These are phyloP conservation scores for Clitocybe nebularis DNA, from an alignment of 1,284 basidiomycete species.

Conservation along the genomic window DNA sequence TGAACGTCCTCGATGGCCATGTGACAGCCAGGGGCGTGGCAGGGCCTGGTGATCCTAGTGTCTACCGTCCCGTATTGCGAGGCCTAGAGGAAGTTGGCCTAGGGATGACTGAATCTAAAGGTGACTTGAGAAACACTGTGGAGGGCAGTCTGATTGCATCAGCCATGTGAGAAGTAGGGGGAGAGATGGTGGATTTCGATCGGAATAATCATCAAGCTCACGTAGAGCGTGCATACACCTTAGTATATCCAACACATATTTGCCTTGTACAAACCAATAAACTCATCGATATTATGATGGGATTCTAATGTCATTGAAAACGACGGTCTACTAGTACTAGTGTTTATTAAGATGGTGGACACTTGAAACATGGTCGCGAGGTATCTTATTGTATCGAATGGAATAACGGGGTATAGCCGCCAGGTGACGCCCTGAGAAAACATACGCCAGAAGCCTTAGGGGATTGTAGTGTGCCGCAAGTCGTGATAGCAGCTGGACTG, in stretches of 20 bases:
- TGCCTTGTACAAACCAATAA: not conserved
- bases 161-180: not conserved
- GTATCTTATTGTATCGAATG: conserved; percentile 35
- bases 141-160: conserved; percentile 8
- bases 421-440: conserved; percentile 39
- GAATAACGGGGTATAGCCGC: conserved; percentile 40
- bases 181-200: not conserved
- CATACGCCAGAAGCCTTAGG: conserved; percentile 36
- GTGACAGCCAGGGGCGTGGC: conserved; percentile 60
- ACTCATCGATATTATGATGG: not conserved
- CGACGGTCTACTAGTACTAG: not conserved
- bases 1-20: conserved; percentile 68
- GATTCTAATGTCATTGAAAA: conserved; percentile 3
- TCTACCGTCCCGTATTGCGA: conserved; percentile 62
- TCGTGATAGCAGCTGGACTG: conserved; percentile 41
- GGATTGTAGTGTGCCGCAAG: conserved; percentile 48
- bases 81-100: conserved; percentile 62
- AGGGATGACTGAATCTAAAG: conserved; percentile 55
- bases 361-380: conserved; percentile 13
- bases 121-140: conserved; percentile 5
- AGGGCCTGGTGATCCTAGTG: conserved; percentile 57
- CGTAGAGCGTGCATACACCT: not conserved
- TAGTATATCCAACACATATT: not conserved
- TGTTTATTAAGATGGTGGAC: not conserved
- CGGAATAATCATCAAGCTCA: not conserved